Evolutionary conservation across 352 stramenopile genomes (phyloP).

Genomic region (Globisporangium heterothallicum): DNA sequence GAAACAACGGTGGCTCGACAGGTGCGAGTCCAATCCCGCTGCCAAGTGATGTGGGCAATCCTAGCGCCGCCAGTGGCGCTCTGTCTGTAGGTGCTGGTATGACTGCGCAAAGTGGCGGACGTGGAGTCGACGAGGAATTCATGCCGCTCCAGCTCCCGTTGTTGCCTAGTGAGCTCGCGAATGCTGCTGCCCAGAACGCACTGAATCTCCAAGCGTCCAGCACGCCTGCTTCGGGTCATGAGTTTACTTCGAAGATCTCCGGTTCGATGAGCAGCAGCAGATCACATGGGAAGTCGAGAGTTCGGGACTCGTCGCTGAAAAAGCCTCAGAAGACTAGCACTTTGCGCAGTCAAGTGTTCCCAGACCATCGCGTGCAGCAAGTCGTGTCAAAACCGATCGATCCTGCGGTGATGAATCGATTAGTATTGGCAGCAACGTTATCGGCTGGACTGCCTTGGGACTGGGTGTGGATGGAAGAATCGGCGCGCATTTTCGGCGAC

Average conservation of each 20-base stretch:
- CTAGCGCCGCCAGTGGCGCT: background rate
- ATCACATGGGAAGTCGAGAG: conserved; percentile 1
- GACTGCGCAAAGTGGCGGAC: background rate
- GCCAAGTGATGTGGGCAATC: conserved; percentile 3
- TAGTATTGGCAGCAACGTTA: conserved; percentile 41
- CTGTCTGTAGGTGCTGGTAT: background rate
- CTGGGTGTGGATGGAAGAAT: conserved; percentile 54
- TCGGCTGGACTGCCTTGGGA: conserved; percentile 40
- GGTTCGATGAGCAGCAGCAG: background rate
- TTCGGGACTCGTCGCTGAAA: conserved; percentile 6
- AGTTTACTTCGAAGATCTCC: background rate
- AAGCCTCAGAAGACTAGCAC: conserved; percentile 4
- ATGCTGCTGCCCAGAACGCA: background rate
- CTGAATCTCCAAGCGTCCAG: background rate
- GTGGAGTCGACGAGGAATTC: conserved; percentile 30
- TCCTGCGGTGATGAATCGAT: conserved; percentile 24
- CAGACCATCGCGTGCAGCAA: background rate
- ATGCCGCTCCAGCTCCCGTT: conserved; percentile 41
- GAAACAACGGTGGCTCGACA: conserved; percentile 2
- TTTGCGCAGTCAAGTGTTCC: background rate
- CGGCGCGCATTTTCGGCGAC: conserved; percentile 24
- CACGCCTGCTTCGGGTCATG: background rate
- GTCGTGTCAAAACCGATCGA: background rate
- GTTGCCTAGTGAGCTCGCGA: conserved; percentile 19
- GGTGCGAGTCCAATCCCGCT: conserved; percentile 4